Evolutionary conservation across 176 grass and related monocot genomes (phyloP).

Genomic region (Canna indica): DNA sequence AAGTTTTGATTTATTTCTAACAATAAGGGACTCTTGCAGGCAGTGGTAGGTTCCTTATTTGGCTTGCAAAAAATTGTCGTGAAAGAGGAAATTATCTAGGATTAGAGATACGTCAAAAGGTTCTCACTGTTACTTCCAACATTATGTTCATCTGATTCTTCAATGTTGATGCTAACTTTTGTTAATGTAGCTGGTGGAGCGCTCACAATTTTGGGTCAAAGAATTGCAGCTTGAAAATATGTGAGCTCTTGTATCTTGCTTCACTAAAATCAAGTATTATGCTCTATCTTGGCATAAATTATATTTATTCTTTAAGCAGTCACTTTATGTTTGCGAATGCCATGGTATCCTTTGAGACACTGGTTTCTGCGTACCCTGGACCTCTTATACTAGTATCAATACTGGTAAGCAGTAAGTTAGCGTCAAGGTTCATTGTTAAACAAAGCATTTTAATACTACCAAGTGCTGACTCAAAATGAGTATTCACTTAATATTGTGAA

Average conservation of each 20-base stretch:
- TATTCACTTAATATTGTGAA: background rate
- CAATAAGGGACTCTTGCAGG: slow-evolving; percentile 25
- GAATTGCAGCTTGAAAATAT: slow-evolving; percentile 62
- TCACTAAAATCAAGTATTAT: background rate
- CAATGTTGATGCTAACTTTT: slow-evolving; percentile 4
- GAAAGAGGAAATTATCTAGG: slow-evolving; percentile 68
- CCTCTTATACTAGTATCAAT: slow-evolving; percentile 66
- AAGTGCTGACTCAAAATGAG: too few relatives aligned
- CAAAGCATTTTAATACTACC: too few relatives aligned
- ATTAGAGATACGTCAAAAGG: slow-evolving; percentile 87
- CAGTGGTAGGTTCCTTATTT: slow-evolving; percentile 87
- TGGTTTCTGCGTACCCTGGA: slow-evolving; percentile 62
- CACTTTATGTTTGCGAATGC: slow-evolving; percentile 91
- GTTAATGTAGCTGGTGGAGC: slow-evolving; percentile 55
- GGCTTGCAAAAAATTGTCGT: slow-evolving; percentile 60
- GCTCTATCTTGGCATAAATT: background rate
- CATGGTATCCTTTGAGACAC: slow-evolving; percentile 58
- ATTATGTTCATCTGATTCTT: background rate
- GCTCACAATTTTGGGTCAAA: slow-evolving; percentile 70
- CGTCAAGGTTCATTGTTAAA: too few relatives aligned
- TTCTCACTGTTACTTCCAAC: slow-evolving; percentile 11
- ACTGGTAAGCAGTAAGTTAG: slow-evolving; percentile 40
- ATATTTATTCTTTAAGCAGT: slow-evolving; percentile 22
- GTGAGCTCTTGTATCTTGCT: slow-evolving; percentile 30
- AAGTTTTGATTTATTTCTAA: too few relatives aligned